Evolutionary conservation across 768 basidiomycete species (phyloP).

Genomic region (Pilatotrama ljubarskyi): DNA sequence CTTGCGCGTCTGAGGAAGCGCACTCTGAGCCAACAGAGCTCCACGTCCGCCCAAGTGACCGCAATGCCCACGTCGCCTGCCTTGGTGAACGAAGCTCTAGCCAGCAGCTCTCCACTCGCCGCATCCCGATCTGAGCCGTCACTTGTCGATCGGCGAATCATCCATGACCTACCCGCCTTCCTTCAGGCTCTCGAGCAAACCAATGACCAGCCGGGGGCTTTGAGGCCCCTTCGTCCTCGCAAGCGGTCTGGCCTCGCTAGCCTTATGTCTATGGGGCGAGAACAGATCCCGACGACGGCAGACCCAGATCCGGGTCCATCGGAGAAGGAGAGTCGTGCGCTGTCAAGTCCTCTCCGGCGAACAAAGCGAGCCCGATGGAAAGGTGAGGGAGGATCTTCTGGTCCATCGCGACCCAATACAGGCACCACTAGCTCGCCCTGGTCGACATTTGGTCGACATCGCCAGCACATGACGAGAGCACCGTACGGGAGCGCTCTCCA

Average conservation of each 20-base stretch:
- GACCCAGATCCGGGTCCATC: background rate
- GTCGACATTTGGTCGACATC: constrained; percentile 25
- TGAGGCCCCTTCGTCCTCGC: constrained; percentile 21
- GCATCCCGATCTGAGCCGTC: constrained; percentile 9
- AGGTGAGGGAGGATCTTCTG: no score
- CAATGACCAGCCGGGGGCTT: background rate
- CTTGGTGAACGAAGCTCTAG: background rate
- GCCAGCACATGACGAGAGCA: background rate
- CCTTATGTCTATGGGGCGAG: background rate
- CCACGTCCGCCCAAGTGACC: background rate
- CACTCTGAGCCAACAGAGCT: constrained; percentile 20
- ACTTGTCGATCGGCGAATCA: constrained; percentile 25
- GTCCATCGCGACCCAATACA: no score
- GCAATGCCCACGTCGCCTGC: background rate
- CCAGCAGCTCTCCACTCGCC: background rate
- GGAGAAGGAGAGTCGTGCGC: constrained; percentile 13
- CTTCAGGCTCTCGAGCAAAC: constrained; percentile 19
- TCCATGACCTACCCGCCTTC: constrained; percentile 26
- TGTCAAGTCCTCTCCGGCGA: background rate
- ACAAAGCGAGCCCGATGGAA: no score
- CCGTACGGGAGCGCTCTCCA: background rate
- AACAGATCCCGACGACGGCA: background rate
- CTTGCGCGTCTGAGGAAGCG: constrained; percentile 28
- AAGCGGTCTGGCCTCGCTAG: constrained; percentile 11
- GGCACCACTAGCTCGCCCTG: constrained; percentile 12